Base-by-base conservation (phyloP, 2,329 filamentous ascomycete species). In the Aspergillus oerlinghausenensis region DNA sequence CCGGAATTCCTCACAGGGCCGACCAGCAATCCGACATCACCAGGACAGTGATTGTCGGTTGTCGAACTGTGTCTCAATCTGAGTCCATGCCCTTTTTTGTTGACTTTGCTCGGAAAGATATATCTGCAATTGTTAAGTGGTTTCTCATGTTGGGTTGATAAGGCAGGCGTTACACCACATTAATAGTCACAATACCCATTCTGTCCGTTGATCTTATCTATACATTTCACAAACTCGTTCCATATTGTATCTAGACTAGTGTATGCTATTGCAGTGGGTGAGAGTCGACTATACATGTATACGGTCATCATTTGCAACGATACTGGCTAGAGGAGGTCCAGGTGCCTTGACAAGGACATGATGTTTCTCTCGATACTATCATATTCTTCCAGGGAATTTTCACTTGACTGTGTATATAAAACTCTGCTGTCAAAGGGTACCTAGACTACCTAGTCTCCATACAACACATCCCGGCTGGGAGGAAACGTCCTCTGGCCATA, bases 1-100 rank as follows among this genome's bases (percentile, higher is more conserved):
- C 64, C 73, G 47, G 78, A 79, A 54, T 80, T 79, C 65, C 71
- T 80, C 43, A 65, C 68, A 11, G 73, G 71, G 5, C 63, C 70
- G 29, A 65, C 63, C 23, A 74, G 71, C 53, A 72, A 73, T 51
- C 72, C 71, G 21, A 61, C 70, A 8, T 74, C 72, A 3, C 72
- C 71, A 10, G 67, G 70, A 32, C 67, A 63, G 51, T 54, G 45
- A 50, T 54, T 25, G 48, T 17, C 19, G 21, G 23, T 26, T 40
- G 25, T 25, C 43, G 7, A 26, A 14, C 43, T 23, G 3, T 26
- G 23, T 23, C 21, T 14, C 43, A 23, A 23, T 14, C 21, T 8
- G 5, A 23, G 21, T 26, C 43, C 21, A 6, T 14, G 43, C 14
- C 6, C 11, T 14, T 7, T 47, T 25, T 47, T 17, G 4, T 19